Conservation (phyloP, 1,284 basidiomycete species). For the Ustilago curta region DNA sequence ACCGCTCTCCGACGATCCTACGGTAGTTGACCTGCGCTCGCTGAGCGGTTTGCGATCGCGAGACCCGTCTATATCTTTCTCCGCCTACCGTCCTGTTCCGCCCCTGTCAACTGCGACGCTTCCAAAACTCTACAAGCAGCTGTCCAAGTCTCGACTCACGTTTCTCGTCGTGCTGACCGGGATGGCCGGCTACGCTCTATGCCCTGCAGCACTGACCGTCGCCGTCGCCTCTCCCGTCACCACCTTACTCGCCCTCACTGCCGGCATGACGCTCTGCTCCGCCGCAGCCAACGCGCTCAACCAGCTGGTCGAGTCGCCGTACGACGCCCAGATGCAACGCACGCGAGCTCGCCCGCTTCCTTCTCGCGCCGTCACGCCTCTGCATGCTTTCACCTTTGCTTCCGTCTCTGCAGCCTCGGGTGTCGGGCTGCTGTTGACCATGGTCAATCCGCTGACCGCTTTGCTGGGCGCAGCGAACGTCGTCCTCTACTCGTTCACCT, state of each 20-base stretch:
- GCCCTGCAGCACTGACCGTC: conserved; percentile 68
- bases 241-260: conserved; percentile 81
- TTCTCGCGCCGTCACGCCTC: conserved; percentile 80
- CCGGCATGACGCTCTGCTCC: conserved; percentile 90
- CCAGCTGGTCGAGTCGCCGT: conserved; percentile 92
- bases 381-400: conserved; percentile 87
- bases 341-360: conserved; percentile 92
- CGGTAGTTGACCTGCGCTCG: conserved; percentile 44
- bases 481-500: conserved; percentile 87
- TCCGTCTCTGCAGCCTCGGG: conserved; percentile 80
- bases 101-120: conserved; percentile 32
- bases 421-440: conserved; percentile 81
- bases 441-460: conserved; percentile 90
- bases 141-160: conserved; percentile 89
- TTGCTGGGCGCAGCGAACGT: conserved; percentile 86
- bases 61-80: conserved; percentile 30
- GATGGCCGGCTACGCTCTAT: conserved; percentile 92
- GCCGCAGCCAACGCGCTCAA: conserved; percentile 95
- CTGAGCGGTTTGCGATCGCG: conserved; percentile 27
- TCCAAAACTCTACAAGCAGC: conserved; percentile 76
- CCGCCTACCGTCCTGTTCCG: conserved; percentile 50
- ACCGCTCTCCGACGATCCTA: conserved; percentile 54
- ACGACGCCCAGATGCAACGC: conserved; percentile 95
- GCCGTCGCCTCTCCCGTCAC: conserved; percentile 53
- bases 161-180: conserved; percentile 89